Base-by-base conservation (phyloP, 345 rosid species). In the Pugionium cornutum region DNA sequence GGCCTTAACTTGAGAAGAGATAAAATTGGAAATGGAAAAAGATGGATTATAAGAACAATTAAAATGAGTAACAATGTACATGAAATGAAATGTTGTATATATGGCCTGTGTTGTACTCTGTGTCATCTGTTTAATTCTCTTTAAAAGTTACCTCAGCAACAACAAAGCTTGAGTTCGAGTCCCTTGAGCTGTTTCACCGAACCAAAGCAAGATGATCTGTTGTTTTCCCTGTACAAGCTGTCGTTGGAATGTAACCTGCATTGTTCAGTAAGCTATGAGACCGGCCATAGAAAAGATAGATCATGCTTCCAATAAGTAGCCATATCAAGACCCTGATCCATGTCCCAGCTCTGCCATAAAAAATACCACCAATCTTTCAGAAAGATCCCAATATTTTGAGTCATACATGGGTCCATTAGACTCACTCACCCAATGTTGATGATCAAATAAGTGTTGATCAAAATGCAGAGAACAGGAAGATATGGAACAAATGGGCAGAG, bases 291-390 rank as follows among this genome's bases (percentile, higher is more conserved):
- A 73, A 79, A 18, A 74, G 32, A 30, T 86, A 86, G 11, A 86
- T 64, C 29, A 82, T 32, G 66, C 77, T 77, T 52, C 92, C 92
- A 9, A 86, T 39, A 11, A 79, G 32, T 51, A 86, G 73, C 92
- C 92, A 86, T 53, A 82, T n/a, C 36, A 85, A 82, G 54, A 86
- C 89, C 28, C 92, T 86, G 53, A 75, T 60, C 89, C 85, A 86
- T 10, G 92, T 82, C 40, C 76, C 83, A 50, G 64, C 82, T 48
- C 89, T 86, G 86, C 56, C 28, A 69, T 27, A 30, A 41, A 26
- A 73, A 37, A 75, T 2, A 54, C 53, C 70, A n/a, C 27, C 25
- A 32, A 36, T 30, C 28, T 18, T 61, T 67, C 55, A 69, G 51
- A 63, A 49, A 69, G 7, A 56, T 56, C 6, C 47, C 35, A 26